Base-by-base conservation (phyloP, 2,329 filamentous ascomycete genomes). In the Orbilia blumenaviensis region DNA sequence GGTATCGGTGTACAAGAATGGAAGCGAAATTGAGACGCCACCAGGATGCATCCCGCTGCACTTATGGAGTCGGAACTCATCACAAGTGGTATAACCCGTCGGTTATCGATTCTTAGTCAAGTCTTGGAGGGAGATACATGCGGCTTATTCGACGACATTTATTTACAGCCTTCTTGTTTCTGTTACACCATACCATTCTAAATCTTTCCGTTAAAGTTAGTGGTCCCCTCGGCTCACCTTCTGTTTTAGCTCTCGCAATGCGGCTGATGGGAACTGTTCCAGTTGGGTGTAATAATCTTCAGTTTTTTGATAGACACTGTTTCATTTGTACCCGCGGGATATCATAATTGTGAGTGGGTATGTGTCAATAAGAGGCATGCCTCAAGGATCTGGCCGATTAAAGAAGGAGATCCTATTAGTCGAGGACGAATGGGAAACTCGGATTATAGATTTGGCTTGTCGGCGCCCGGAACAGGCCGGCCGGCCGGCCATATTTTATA, bases 11-110 rank as follows among this genome's bases (percentile, higher is more conserved):
- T 32, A 56, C 27, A n/a, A 54, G 52, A 23, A 38, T 18, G 32
- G 32, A 56, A 56, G 52, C 52, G 52, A 56, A 38, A 56, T 56
- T 56, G 38, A n/a, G 32, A 56, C 32, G 52, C 32, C 52, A 56
- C 52, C 32, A 56, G 52, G 52, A 18, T 34, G 38, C 10, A 56
- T 23, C 3, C 48, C 27, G 32, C 38, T 56, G 29, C 29, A 56
- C 0, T 25, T 56, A 18, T 36, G 18, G 18, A 9, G 7, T 23
- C 16, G n/a, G 25, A 25, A 34, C 38, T 16, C 32, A 10, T 23
- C 16, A 2, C 32, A 8, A 34, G 25, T 56, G 23, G 32, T 3
- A 8, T 18, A 36, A n/a, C 27, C 16, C 12, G n/a, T 18, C 9
- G 48, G 5, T 32, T 18, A 8, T 25, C 29, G 8, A 23, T 38